These are phyloP conservation scores for Phytophthora crassamura DNA, from an alignment of 352 stramenopile species.

Conservation along the genomic window DNA sequence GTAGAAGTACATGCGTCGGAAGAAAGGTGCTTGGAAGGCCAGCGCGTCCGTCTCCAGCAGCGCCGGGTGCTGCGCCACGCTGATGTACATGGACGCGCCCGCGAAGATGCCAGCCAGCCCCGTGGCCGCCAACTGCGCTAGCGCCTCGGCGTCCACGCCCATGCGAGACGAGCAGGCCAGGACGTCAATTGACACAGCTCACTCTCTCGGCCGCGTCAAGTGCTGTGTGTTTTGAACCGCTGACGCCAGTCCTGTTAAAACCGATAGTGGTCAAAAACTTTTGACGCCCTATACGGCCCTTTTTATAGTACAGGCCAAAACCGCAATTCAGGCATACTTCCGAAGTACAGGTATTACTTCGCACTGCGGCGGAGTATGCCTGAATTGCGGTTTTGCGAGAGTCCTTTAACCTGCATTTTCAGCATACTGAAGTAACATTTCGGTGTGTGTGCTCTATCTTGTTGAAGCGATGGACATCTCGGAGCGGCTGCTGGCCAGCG, in stretches of 20 bases:
- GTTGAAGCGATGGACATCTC: conserved; percentile 11
- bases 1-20: conserved; percentile 83
- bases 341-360: too few species aligned
- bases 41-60: conserved; percentile 64
- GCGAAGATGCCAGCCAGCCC: conserved; percentile 73
- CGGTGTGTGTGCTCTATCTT: background rate
- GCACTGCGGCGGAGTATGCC: too few species aligned
- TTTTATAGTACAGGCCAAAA: too few species aligned
- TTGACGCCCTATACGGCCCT: too few species aligned
- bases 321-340: too few species aligned
- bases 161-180: conserved; percentile 19
- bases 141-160: conserved; percentile 59
- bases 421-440: conserved; percentile 12
- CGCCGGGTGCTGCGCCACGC: conserved; percentile 73
- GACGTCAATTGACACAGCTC: background rate
- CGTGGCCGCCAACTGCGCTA: conserved; percentile 66
- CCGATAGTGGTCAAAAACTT: background rate
- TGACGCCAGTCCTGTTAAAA: background rate
- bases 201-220: background rate
- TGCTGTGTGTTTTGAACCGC: background rate
- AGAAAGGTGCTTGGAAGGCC: conserved; percentile 75
- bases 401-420: too few species aligned
- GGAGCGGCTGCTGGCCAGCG: conserved; percentile 42
- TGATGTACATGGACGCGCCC: conserved; percentile 74
- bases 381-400: too few species aligned